Base-by-base conservation (phyloP, 192 early-diverging fungal species). In the Obelidium mucronatum region DNA sequence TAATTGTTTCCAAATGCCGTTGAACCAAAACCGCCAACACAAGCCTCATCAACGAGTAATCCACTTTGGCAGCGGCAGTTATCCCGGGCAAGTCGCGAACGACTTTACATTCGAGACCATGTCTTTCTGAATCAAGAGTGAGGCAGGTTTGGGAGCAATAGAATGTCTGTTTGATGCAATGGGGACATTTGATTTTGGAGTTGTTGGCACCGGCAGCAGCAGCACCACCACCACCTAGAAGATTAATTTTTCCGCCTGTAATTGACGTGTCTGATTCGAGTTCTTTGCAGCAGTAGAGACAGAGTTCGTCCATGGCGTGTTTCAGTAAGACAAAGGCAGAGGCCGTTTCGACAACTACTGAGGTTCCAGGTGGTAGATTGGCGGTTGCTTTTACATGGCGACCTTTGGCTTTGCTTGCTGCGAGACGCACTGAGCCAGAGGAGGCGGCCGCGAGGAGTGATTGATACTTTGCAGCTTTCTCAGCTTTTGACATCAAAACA, bases 101-200 rank as follows among this genome's bases (percentile, higher is more conserved):
- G 2, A 67, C 53, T 30, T 31, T 40, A 61, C 84, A 85, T 40
- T 77, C 77, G 17, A 77, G 68, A 17, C 64, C n/a, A 65, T 85
- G 84, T 34, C 67, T 22, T 17, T 44, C 31, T 5, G 58, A 55
- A 44, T 86, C 87, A 17, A 33, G 40, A 42, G 69, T 66, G 66
- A 76, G 68, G 82, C 90, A 91, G 4, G 22, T 73, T n/a, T 85
- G 75, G 8, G 85, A 87, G 82, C 90, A 91, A 75, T 88, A 91
- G 67, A 52, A 83, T 13, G 33, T 35, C 63, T 36, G 37, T 22
- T 31, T 31, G 37, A 65, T 65, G 39, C 63, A 65, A 5, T 13
- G 17, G 30, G 78, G 31, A 37, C 78, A 77, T 42, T 66, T 56
- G 42, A 69, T 37, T 42, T 59, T 64, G 40, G 78, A 80, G 15